Base-by-base conservation (phyloP, 2,329 filamentous ascomycete species). In the Teratosphaeria viscida region DNA sequence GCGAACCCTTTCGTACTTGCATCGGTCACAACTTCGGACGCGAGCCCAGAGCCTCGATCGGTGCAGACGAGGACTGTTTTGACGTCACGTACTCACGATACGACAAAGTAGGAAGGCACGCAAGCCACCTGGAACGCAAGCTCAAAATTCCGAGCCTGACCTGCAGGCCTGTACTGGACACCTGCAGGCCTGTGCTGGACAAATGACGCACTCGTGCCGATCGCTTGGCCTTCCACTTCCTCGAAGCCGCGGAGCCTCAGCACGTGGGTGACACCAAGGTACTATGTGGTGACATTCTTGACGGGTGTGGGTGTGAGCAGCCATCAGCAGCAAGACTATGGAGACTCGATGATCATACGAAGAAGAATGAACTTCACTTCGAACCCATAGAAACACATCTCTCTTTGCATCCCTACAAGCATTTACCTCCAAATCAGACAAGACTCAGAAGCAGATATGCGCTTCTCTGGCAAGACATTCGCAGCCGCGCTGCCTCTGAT, bases 401-500 rank as follows among this genome's bases (percentile, higher is more conserved):
- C 16, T 19, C 11, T 5, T 49, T n/a, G 5, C 43, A 49, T 23
- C 43, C 8, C 16, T 10, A 19, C 43, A 2, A 14, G 11, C 37
- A 49, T 19, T 49, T n/a, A 19, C 19, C n/a, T 49, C n/a, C 43
- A 2, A 3, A 5, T 49, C 5, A 49, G 19, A 49, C 8, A 49
- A 2, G 8, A 23, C 16, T 49, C 43, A 49, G n/a, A 16, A 49
- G 19, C 43, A 49, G 43, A 8, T 23, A 58, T 58, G 56, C 56
- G 27, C 5, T 54, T 39, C 57, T n/a, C 26, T n/a, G 4, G 11
- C 23, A 29, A 19, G 43, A 49, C 56, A 37, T 11, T 53, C 12
- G 29, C 52, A 3, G 55, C 49, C 11, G 6, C 57, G 56, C 47
- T 62, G 59, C 61, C 61, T 12, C 14, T 62, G 5, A 47, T 53